Conservation (phyloP, 228 moss, liverwort and hornwort species). For the Sphagnum magellanicum region DNA sequence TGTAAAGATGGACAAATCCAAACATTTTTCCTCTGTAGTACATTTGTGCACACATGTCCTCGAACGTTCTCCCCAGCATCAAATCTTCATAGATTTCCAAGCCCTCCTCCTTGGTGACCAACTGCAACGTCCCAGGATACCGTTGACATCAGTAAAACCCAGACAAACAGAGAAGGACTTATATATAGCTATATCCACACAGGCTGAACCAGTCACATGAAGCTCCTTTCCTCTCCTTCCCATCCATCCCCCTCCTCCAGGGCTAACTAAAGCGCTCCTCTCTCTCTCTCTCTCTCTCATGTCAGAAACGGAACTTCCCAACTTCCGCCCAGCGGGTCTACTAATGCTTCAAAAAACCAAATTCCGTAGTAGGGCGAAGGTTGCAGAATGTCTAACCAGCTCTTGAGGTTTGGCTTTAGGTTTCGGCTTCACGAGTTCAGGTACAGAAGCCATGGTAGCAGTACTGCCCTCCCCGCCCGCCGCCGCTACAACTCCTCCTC, state of each 20-base stretch:
- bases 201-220: background rate
- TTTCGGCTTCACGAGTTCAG: background rate
- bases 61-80: conserved; percentile 74
- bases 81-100: conserved; percentile 82
- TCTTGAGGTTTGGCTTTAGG: background rate
- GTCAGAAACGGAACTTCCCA: background rate
- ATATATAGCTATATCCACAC: background rate
- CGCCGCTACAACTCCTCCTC: too few species aligned
- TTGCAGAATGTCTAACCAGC: background rate
- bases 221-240: too few species aligned
- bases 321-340: too few species aligned
- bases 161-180: background rate
- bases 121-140: conserved; percentile 19
- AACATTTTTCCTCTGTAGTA: conserved; percentile 98
- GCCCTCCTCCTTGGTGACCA: conserved; percentile 75
- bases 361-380: too few species aligned
- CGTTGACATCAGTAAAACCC: background rate
- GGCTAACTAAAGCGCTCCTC: background rate
- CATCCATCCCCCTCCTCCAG: too few species aligned
- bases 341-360: too few species aligned
- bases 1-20: conserved; percentile 94
- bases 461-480: too few species aligned
- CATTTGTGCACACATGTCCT: conserved; percentile 99
- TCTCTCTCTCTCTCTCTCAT: background rate
- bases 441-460: background rate